Evolutionary conservation across 1,284 basidiomycete species (phyloP), one percentile per base, ranked within the genome.

Genomic region (Porogramme epimiltina): DNA sequence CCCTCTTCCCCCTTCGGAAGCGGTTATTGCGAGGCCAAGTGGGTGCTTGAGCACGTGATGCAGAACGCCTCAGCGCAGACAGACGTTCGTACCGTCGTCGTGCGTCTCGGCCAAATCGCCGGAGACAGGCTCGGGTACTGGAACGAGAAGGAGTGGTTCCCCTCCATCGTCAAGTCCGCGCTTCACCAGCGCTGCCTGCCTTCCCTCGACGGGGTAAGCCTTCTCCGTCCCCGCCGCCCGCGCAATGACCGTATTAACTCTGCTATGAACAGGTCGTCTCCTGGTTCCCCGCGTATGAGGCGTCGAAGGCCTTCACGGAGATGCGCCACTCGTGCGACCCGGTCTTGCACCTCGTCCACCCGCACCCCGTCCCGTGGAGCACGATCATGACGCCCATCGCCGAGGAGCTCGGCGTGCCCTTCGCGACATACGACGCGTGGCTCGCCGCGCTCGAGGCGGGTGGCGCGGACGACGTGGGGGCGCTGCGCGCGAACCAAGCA

Each of bases 131-230:
- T 67, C 49, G 77, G 78, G 1, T 65, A 64, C 13, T 79, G 78
- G 77, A 72, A 70, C 38, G 59, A 65, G 42, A 66, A 61, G 13
- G 77, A 80, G 46, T 79, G 77, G 76, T 62, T 78, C 11, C 76
- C 77, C 0, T 63, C 68, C 38, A 62, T 79, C 3, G 66, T 78
- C 18, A 67, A 71, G 47, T 70, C 68, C 0, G 65, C 64, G 13
- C 31, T 64, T 2, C 51, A 59, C 10, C 56, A 70, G 3, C 59
- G 62, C 2, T 62, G 47, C 13, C 51, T 75, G 9, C 70, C 71
- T 2, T 51, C 56, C 36, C 49, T 59, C 25, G 36, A 54, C 15
- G 49, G 57, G 26, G 65, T 66, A 38, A 33, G 61, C 40, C 3
- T 8, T 4, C 3, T 11, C 18, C 42, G 6, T 15, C 18, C 13